These are phyloP conservation scores for Beta vulgaris DNA, from an alignment of 148 eudicot species.

Conservation along the genomic window DNA sequence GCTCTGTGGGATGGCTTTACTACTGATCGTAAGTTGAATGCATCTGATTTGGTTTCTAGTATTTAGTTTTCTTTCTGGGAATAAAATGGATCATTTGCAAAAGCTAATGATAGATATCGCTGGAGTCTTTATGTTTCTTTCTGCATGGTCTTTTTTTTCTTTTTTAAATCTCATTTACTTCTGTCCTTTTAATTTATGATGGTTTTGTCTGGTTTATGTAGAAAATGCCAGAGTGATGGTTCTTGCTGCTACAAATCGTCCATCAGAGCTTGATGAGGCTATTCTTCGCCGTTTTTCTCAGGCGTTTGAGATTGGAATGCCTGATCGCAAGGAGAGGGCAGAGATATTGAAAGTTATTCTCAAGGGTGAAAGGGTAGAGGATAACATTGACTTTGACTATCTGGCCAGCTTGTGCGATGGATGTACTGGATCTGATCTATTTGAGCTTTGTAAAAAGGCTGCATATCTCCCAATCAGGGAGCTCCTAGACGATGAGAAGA, in stretches of 20 bases:
- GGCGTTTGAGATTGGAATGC: slow-evolving; percentile 91
- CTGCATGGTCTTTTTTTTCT: background rate
- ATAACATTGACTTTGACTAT: slow-evolving; percentile 55
- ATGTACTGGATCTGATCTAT: slow-evolving; percentile 88
- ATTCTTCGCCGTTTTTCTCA: slow-evolving; percentile 94
- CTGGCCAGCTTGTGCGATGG: slow-evolving; percentile 77
- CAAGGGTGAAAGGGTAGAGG: slow-evolving; percentile 74
- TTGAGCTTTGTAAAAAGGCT: slow-evolving; percentile 89
- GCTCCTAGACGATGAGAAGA: slow-evolving; percentile 74
- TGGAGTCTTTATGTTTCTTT: background rate
- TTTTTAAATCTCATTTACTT: background rate
- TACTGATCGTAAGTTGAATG: slow-evolving; percentile 61
- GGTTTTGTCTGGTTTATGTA: slow-evolving; percentile 22
- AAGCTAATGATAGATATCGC: background rate
- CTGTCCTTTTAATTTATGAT: background rate
- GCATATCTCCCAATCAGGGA: slow-evolving; percentile 92
- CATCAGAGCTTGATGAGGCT: slow-evolving; percentile 96
- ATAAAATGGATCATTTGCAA: background rate
- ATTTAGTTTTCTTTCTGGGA: background rate
- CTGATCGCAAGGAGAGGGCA: slow-evolving; percentile 64
- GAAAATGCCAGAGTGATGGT: slow-evolving; percentile 97
- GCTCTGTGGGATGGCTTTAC: slow-evolving; percentile 96
- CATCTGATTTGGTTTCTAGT: background rate
- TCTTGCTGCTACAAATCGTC: slow-evolving; percentile 97
- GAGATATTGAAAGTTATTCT: slow-evolving; percentile 71